phyloP scores from a whole-genome alignment of 352 stramenopile species.

The Pythium rishiriense region DNA sequence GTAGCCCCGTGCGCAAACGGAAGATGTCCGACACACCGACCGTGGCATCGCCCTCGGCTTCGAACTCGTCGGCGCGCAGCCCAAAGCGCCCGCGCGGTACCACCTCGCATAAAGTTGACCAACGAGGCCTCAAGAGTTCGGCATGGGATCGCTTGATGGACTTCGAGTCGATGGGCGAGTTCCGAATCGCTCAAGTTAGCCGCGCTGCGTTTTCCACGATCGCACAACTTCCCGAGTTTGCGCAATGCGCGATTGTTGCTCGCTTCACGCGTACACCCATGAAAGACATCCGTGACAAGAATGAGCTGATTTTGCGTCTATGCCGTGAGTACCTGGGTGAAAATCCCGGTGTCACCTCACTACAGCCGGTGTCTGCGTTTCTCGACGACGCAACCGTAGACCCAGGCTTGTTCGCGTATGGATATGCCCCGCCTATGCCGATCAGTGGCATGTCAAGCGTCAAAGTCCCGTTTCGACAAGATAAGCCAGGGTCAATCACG shows the following conservation, averaged over 20 bases:
- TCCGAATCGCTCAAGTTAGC: slow-evolving; percentile 72
- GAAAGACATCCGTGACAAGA: slow-evolving; percentile 73
- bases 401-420: slow-evolving; percentile 57
- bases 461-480: slow-evolving; percentile 53
- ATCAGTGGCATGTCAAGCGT: slow-evolving; percentile 46
- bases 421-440: slow-evolving; percentile 72
- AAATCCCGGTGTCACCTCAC: slow-evolving; percentile 53
- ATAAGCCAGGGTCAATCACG: slow-evolving; percentile 32
- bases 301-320: slow-evolving; percentile 71
- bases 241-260: slow-evolving; percentile 68
- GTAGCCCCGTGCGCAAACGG: slow-evolving; percentile 17
- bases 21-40: slow-evolving; percentile 16
- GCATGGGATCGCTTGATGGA: slow-evolving; percentile 81
- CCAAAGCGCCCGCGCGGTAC: slow-evolving; percentile 15
- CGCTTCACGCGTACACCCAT: slow-evolving; percentile 67
- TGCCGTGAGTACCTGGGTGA: slow-evolving; percentile 74
- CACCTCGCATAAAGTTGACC: slow-evolving; percentile 13
- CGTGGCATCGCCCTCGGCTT: slow-evolving; percentile 1
- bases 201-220: slow-evolving; percentile 67
- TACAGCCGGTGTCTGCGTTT: slow-evolving; percentile 52
- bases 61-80: slow-evolving; percentile 5
- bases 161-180: slow-evolving; percentile 61
- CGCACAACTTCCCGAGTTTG: slow-evolving; percentile 69
- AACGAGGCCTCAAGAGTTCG: slow-evolving; percentile 48
- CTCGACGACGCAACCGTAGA: slow-evolving; percentile 48